A percentile compares a stretch with the other conserved stretches of the same genome.
Conservation (phyloP, 2,329 filamentous ascomycete species). For the Fusarium paranaense region DNA sequence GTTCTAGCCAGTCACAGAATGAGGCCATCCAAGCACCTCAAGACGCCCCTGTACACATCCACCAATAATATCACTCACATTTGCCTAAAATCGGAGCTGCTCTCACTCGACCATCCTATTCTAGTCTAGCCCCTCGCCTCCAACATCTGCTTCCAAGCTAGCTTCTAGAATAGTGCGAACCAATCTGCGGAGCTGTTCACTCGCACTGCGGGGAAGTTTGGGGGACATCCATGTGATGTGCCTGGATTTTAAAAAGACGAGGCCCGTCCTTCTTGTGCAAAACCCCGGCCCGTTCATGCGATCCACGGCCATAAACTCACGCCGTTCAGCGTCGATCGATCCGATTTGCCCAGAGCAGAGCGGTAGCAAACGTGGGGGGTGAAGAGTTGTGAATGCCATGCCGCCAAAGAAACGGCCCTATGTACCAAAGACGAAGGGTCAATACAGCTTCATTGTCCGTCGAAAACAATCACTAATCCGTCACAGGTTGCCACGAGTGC, state of each 20-base stretch:
- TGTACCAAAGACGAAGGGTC: conserved; percentile 42
- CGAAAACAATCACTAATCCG: rapidly evolving
- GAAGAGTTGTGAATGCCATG: conserved; percentile 22
- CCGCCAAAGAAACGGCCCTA: conserved; percentile 42
- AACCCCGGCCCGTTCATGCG: background rate
- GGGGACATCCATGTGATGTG: conserved; percentile 16
- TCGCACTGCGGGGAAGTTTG: background rate
- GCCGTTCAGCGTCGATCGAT: conserved; percentile 22
- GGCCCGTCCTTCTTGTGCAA: background rate
- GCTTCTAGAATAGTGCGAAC: background rate
- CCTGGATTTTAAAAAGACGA: conserved; percentile 9
- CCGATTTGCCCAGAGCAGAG: background rate
- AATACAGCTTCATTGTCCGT: background rate
- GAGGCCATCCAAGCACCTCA: background rate
- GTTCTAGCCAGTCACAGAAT: background rate
- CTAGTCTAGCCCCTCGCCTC: background rate
- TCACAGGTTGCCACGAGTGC: conserved; percentile 40
- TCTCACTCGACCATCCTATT: conserved; percentile 26
- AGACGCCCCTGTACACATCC: background rate
- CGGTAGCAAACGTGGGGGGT: background rate
- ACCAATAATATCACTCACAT: background rate
- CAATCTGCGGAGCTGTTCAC: background rate
- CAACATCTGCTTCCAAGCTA: background rate
- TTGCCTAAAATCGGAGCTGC: conserved; percentile 1
- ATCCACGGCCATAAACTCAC: background rate